Evolutionary conservation across 352 stramenopile species (phyloP).

Genomic region (Globisporangium heterothallicum): DNA sequence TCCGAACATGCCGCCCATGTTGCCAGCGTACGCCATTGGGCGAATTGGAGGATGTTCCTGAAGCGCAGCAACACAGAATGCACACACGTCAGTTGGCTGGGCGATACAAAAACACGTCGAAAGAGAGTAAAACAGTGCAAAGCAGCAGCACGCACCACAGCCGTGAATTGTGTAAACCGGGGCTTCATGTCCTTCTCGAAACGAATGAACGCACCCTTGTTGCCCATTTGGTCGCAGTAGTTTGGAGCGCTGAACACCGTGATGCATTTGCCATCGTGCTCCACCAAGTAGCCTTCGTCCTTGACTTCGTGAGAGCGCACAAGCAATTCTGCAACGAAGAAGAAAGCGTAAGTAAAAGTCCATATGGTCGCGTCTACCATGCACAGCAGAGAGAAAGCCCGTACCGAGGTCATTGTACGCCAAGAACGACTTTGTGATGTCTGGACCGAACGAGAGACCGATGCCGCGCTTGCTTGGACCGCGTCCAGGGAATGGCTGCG

Average conservation of each 20-base stretch:
- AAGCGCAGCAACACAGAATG: not conserved
- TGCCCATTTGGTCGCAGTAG: constrained; percentile 99
- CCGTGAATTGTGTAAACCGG: constrained; percentile 94
- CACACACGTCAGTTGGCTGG: not conserved
- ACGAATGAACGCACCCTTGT: constrained; percentile 99
- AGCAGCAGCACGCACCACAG: constrained; percentile 59
- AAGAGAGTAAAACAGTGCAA: not conserved
- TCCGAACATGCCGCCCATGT: constrained; percentile 88
- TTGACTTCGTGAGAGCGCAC: constrained; percentile 99
- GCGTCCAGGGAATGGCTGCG: constrained; percentile 94
- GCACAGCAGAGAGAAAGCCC: constrained; percentile 11
- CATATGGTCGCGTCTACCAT: too few species aligned
- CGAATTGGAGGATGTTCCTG: constrained; percentile 86
- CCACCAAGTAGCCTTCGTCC: constrained; percentile 98
- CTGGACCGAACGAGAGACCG: constrained; percentile 96
- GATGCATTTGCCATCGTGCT: constrained; percentile 99
- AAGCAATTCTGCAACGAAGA: constrained; percentile 77
- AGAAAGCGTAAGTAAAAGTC: constrained; percentile 1
- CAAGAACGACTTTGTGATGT: constrained; percentile 97
- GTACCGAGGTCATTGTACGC: constrained; percentile 92
- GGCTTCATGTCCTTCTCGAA: constrained; percentile 95
- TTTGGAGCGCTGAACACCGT: constrained; percentile 99
- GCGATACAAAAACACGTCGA: too few species aligned
- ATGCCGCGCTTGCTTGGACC: constrained; percentile 95
- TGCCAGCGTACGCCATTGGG: constrained; percentile 87